Evolutionary conservation across 306 rosid species (phyloP).

Genomic region (Cicer cuneatum): DNA sequence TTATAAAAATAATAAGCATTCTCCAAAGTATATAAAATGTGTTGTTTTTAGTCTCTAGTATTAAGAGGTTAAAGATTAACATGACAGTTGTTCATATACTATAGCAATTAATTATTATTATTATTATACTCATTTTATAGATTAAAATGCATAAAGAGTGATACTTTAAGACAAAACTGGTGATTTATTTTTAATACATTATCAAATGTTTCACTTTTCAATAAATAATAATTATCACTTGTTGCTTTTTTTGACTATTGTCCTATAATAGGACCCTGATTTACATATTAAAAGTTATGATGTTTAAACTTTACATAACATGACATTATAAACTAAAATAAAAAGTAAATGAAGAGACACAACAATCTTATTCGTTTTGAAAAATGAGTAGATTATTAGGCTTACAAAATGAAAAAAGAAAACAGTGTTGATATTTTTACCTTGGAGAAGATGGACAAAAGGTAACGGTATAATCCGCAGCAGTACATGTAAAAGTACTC

Average conservation of each 20-base stretch:
- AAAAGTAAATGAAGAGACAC: background rate
- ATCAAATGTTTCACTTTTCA: background rate
- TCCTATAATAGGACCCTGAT: background rate
- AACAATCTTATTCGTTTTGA: background rate
- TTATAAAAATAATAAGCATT: too few species aligned
- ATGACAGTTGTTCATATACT: too few species aligned
- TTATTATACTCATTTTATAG: too few species aligned
- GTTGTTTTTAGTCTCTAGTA: too few species aligned
- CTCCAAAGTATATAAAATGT: too few species aligned
- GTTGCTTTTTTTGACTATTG: background rate
- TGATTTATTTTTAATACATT: too few species aligned
- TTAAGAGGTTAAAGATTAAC: too few species aligned
- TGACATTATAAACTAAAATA: background rate
- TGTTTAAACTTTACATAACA: background rate
- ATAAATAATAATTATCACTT: background rate
- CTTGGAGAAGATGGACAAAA: slow-evolving; percentile 85
- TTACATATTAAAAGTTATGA: background rate
- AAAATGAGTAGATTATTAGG: too few species aligned
- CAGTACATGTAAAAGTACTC: slow-evolving; percentile 84
- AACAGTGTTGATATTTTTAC: slow-evolving; percentile 34
- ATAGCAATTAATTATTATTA: too few species aligned
- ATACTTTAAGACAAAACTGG: too few species aligned
- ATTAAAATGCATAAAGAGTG: too few species aligned
- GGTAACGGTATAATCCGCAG: slow-evolving; percentile 80
- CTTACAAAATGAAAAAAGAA: background rate